Conservation (phyloP, 768 basidiomycete species). For the Leccinum sublutescens region DNA sequence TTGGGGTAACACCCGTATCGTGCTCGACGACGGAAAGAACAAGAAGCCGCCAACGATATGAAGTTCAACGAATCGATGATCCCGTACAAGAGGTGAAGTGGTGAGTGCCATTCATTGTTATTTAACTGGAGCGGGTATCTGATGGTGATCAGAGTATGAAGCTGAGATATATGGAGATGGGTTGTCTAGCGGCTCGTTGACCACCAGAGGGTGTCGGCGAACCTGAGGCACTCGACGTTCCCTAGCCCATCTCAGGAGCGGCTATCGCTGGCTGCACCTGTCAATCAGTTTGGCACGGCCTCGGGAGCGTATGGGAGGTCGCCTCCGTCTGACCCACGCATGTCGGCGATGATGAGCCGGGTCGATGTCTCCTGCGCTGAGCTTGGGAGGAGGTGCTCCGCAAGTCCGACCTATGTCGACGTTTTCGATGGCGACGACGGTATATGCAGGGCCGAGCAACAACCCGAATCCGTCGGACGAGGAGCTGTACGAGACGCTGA, state of each 20-base stretch:
- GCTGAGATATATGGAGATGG: conserved; percentile 55
- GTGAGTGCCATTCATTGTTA: conserved; percentile 36
- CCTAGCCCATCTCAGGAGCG: conserved; percentile 40
- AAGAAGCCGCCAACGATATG: conserved; percentile 66
- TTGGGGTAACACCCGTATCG: conserved; percentile 64
- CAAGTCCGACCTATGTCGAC: conserved; percentile 50
- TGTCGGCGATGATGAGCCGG: conserved; percentile 43
- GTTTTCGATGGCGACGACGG: conserved; percentile 60
- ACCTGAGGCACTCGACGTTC: conserved; percentile 26
- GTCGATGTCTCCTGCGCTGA: conserved; percentile 33
- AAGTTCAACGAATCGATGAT: conserved; percentile 77
- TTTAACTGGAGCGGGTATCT: conserved; percentile 3
- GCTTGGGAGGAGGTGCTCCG: conserved; percentile 27
- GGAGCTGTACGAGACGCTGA: conserved; percentile 54
- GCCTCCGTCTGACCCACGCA: conserved; percentile 41
- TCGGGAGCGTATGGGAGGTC: conserved; percentile 42
- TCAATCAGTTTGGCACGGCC: conserved; percentile 35
- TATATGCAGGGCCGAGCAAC: conserved; percentile 48
- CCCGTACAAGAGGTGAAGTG: conserved; percentile 69
- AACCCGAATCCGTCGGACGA: conserved; percentile 60
- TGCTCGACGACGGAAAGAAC: conserved; percentile 63
- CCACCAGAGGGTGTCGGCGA: conserved; percentile 28
- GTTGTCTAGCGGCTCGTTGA: conserved; percentile 47
- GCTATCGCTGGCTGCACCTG: conserved; percentile 32
- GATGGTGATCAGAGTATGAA: conserved; percentile 53